Conservation (phyloP, 495 filamentous ascomycete species). For the Trichoderma erinaceum region DNA sequence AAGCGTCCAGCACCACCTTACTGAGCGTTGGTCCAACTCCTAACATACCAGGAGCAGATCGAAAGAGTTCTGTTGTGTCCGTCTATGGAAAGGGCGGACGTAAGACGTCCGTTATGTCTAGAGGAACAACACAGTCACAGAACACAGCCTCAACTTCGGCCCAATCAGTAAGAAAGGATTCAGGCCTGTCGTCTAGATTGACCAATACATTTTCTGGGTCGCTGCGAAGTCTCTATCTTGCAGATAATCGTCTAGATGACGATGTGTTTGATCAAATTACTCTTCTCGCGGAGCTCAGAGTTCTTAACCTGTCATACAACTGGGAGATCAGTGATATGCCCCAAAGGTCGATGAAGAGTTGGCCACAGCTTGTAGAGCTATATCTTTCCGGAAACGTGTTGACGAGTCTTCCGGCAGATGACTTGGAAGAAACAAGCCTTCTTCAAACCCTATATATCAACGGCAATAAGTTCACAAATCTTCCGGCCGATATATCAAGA, state of each 20-base stretch:
- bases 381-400: constrained; percentile 96
- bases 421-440: constrained; percentile 78
- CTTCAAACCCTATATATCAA: constrained; percentile 93
- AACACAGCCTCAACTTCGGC: constrained; percentile 46
- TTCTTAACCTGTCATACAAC: constrained; percentile 94
- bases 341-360: constrained; percentile 74
- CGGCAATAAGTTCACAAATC: constrained; percentile 91
- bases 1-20: constrained; percentile 62
- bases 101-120: constrained; percentile 79
- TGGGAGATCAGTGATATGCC: constrained; percentile 80
- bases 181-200: constrained; percentile 65
- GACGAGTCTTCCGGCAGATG: constrained; percentile 84
- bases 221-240: constrained; percentile 75
- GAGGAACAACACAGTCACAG: constrained; percentile 38
- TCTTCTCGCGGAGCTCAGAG: constrained; percentile 73
- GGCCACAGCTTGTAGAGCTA: constrained; percentile 82
- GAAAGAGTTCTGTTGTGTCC: constrained; percentile 78
- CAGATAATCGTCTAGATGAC: constrained; percentile 89
- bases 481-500: constrained; percentile 92
- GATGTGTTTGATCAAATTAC: constrained; percentile 89
- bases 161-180: constrained; percentile 72
- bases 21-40: constrained; percentile 72
- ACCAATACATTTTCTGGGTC: constrained; percentile 80
- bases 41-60: constrained; percentile 43
- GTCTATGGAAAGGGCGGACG: constrained; percentile 66